These are phyloP conservation scores for Prunus campanulata DNA, from an alignment of 306 rosid species.

Conservation along the genomic window DNA sequence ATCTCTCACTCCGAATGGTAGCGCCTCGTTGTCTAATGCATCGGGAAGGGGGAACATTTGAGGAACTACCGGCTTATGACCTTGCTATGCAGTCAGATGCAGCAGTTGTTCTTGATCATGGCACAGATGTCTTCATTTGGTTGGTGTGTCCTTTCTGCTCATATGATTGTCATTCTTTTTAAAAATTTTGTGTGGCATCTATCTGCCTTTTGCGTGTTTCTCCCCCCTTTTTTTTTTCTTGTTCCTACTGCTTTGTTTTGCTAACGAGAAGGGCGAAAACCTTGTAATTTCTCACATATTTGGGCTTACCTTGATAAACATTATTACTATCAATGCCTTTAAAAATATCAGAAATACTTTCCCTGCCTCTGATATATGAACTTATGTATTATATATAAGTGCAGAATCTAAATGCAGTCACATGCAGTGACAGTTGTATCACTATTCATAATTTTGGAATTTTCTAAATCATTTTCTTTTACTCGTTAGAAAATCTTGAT, in stretches of 20 bases:
- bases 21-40: constrained; percentile 97
- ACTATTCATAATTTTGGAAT: constrained; percentile 1
- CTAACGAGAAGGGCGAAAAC: background rate
- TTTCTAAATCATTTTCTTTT: background rate
- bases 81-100: constrained; percentile 96
- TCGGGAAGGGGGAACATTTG: constrained; percentile 87
- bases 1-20: constrained; percentile 88
- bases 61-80: constrained; percentile 92
- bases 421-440: constrained; percentile 1
- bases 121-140: constrained; percentile 95
- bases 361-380: background rate
- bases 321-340: background rate
- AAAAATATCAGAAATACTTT: background rate
- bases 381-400: background rate
- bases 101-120: constrained; percentile 93
- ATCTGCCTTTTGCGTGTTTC: background rate
- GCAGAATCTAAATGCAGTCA: background rate
- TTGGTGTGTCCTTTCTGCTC: constrained; percentile 51
- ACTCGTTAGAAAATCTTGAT: background rate
- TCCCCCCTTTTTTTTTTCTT: no score
- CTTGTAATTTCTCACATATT: background rate
- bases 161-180: background rate
- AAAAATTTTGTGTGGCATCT: background rate
- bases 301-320: background rate
- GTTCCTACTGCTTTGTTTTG: no score